Base-by-base conservation (phyloP, 2,329 filamentous ascomycete species). In the Neofusicoccum umdonicola region DNA sequence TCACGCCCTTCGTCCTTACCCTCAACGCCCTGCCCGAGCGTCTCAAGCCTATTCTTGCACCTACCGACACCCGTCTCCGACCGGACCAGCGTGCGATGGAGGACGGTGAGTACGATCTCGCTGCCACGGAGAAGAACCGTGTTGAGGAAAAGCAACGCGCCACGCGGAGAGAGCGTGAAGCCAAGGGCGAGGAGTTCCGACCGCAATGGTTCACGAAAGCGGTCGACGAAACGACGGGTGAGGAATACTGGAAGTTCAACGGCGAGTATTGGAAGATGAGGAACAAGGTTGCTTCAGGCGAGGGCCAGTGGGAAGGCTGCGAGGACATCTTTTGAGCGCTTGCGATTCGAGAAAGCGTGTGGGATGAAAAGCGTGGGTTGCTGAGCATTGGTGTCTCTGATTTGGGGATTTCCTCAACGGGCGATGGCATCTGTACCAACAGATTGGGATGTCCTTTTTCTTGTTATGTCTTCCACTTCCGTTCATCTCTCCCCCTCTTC, bases 11-110 rank as follows among this genome's bases (percentile, higher is more conserved):
- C 74, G 95, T 93, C 13, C 85, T 99, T 65, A 96, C 93, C 0
- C 89, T 99, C 68, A 99, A 99, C 78, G 92, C 93, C 69, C 84
- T 97, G 57, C 90, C 94, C 62, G 91, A 96, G n/a, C 82, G 86
- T n/a, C 83, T 99, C 17, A 82, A 80, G 60, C 86, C 89, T 4
- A 87, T 90, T 79, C 81, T 99, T 15, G 91, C 95, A 42, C 95
- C 95, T 0, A 99, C 95, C 0, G 95, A 99, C 76, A 96, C 94
- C 1, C 85, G 95, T n/a, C 82, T 97, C 37, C 85, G 95, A 35
- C 94, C 95, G 0, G 95, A 99, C 77, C 95, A 99, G 80, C 86
- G 95, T 11, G 95, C 95, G 1, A 99, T 99, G 95, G 95, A 99
- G 76, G 93, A 98, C 67, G 95, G 94, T n/a, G 87, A 93, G 78